Conservation (phyloP, 768 basidiomycete genomes). For the Asterophora lycoperdoides region DNA sequence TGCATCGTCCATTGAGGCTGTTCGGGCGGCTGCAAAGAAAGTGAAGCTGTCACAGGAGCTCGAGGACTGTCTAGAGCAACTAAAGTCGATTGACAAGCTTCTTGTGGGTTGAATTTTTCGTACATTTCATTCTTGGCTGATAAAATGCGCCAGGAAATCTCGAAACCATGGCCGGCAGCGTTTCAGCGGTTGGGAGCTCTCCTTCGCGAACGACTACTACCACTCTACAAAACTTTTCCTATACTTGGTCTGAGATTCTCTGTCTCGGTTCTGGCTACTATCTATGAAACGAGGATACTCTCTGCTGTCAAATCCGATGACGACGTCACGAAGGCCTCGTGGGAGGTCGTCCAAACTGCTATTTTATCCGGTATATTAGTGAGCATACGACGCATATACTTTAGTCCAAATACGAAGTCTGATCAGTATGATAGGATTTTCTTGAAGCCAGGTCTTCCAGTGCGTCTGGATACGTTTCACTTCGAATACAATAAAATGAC, state of each 20-base stretch:
- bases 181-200: conserved; percentile 35
- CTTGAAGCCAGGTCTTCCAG: conserved; percentile 29
- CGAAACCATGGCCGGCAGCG: conserved; percentile 31
- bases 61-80: conserved; percentile 32
- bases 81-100: conserved; percentile 39
- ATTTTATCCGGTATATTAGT: conserved; percentile 52
- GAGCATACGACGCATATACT: conserved; percentile 17
- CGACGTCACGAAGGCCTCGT: conserved; percentile 20
- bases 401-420: neutral
- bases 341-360: conserved; percentile 44
- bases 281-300: conserved; percentile 36
- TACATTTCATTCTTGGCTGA: neutral
- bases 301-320: conserved; percentile 20
- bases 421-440: conserved; percentile 19
- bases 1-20: conserved; percentile 24
- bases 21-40: conserved; percentile 28
- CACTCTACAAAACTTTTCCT: conserved; percentile 40
- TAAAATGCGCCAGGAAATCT: conserved; percentile 33
- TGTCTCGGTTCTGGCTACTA: conserved; percentile 33
- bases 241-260: conserved; percentile 38
- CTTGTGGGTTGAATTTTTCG: conserved; percentile 30
- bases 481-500: conserved; percentile 18
- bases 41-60: conserved; percentile 25
- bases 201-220: conserved; percentile 39
- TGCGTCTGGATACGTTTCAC: conserved; percentile 6